Base-by-base conservation (phyloP, 176 grass and related monocot species). In the Aegilops umbellulata region DNA sequence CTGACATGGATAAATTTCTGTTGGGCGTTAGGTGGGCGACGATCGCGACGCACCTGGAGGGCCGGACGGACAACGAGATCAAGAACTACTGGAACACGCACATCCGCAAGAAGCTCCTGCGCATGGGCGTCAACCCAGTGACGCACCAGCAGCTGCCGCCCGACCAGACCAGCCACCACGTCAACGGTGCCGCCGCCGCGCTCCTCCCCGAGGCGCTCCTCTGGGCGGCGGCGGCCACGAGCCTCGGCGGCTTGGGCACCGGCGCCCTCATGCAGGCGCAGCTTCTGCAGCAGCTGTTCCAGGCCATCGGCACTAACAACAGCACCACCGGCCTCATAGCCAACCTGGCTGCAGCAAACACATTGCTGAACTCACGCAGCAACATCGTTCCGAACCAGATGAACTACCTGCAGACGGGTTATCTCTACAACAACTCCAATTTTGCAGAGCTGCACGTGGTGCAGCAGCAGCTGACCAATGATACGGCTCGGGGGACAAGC, bases 1-100 rank as follows among this genome's bases (percentile, higher is more conserved):
- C 55, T 20, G 69, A 74, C n/a, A 24, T 61, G 4, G 32, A 7
- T 58, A 4, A 6, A 30, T 22, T 20, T 42, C 11, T 35, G 39
- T 51, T 51, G 23, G 65, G n/a, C 1, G 16, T 85, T 82, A 93
- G 91, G 88, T 95, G 93, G 93, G 89, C 93, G 31, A 89, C 83
- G 78, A 95, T 95, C 23, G 91, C 91, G 36, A 84, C 79, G 67
- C 91, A 85, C 32, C 91, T 95, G 51, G 82, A 90, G 9, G 87
- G 91, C 12, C 79, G 91, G 75, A 92, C 87, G 61, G 91, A 92
- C 88, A 92, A 92, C 87, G 91, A 92, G 87, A 92, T 92, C 83
- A 92, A 92, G 87, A 92, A 92, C 87, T 84, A 92, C 87, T 92
- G 87, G 87, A 92, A 92, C 68, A 92, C 91, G 55, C 91, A 87